phyloP scores from a whole-genome alignment of 345 rosid genomes.

The Salix brachista region DNA sequence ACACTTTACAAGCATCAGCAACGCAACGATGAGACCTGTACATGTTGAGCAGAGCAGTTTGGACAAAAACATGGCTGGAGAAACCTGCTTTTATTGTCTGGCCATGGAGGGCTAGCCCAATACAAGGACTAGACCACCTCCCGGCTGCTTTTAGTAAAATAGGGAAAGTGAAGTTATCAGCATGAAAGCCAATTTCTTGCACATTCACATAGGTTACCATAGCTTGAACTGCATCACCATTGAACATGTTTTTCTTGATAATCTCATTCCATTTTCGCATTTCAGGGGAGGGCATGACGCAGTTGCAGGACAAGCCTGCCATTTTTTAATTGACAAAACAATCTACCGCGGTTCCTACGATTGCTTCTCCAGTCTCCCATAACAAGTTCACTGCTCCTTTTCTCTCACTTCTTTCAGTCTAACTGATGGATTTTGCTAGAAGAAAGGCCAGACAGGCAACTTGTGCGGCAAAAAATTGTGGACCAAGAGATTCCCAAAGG shows the following conservation, averaged over 20 bases:
- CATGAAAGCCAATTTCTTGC: constrained; percentile 4
- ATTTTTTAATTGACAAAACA: not conserved
- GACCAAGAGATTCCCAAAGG: not conserved
- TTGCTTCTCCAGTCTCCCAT: not conserved
- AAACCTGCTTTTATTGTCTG: constrained; percentile 18
- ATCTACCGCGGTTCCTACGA: not conserved
- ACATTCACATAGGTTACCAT: constrained; percentile 5
- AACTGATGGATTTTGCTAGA: not conserved
- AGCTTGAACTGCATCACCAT: constrained; percentile 8
- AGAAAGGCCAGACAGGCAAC: not conserved
- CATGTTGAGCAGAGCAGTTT: constrained; percentile 18
- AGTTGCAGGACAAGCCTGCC: not conserved
- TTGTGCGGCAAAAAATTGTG: not conserved
- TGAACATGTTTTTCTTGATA: constrained; percentile 2
- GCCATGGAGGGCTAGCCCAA: constrained; percentile 13
- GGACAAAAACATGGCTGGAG: constrained; percentile 10
- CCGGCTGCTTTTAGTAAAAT: constrained; percentile 18
- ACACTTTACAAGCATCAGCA: constrained; percentile 17
- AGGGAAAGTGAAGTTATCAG: constrained; percentile 15
- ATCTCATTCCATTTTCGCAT: constrained; percentile 3
- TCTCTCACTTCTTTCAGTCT: not conserved
- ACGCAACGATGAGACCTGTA: not conserved
- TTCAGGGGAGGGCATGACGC: not conserved
- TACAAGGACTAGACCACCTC: not conserved
- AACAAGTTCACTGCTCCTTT: not conserved